These are phyloP conservation scores for Parsonsia alboflavescens DNA, from an alignment of 257 asterid species.

Conservation along the genomic window DNA sequence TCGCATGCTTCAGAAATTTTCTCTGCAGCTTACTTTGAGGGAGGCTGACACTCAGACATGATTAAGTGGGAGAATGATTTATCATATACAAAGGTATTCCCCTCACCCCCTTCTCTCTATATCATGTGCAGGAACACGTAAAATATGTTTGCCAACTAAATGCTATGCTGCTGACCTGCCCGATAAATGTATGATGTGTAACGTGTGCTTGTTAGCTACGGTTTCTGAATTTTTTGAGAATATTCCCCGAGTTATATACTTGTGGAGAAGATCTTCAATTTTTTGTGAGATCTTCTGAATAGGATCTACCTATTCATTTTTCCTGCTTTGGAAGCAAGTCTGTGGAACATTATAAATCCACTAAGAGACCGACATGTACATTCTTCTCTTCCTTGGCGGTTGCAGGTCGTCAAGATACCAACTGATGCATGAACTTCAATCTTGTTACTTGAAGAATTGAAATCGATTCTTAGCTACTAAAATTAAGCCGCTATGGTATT, in stretches of 20 bases:
- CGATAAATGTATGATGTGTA: neutral
- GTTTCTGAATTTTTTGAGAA: too few relatives aligned
- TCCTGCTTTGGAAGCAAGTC: neutral
- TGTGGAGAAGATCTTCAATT: too few relatives aligned
- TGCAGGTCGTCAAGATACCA: too few relatives aligned
- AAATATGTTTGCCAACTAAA: too few relatives aligned
- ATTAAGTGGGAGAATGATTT: neutral
- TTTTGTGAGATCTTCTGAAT: neutral
- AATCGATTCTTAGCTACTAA: neutral
- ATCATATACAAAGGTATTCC: neutral
- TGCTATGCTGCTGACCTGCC: neutral
- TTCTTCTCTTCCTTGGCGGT: neutral
- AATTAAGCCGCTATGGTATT: neutral
- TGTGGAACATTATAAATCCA: neutral
- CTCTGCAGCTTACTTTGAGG: conserved; percentile 27
- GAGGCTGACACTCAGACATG: conserved; percentile 10
- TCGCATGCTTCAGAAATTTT: conserved; percentile 49
- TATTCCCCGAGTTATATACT: too few relatives aligned
- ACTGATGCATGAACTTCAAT: neutral
- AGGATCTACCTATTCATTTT: neutral
- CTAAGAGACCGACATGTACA: neutral
- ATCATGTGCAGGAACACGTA: neutral
- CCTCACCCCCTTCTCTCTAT: neutral
- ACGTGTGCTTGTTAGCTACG: neutral
- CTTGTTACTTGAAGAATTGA: neutral